Evolutionary conservation across 2,329 filamentous ascomycete genomes (phyloP).

Genomic region (Didymella pinodella): DNA sequence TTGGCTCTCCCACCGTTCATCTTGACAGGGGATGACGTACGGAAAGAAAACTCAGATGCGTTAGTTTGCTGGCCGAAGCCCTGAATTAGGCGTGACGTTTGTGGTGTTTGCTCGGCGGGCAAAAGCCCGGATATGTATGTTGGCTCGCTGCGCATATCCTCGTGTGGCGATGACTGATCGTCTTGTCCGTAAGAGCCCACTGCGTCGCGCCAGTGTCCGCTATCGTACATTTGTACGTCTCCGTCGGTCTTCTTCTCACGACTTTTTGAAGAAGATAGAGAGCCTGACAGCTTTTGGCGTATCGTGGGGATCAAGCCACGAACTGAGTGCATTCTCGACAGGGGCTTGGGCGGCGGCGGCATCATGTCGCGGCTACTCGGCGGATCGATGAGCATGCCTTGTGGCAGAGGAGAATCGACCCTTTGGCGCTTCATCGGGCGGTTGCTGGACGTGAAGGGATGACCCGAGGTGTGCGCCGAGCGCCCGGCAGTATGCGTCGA

Average conservation of each 20-base stretch:
- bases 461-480: slow-evolving; percentile 28
- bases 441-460: slow-evolving; percentile 24
- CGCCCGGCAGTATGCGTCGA: slow-evolving; percentile 39
- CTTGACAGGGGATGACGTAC: slow-evolving; percentile 30
- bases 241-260: not conserved
- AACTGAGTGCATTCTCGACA: slow-evolving; percentile 40
- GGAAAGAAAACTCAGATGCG: slow-evolving; percentile 30
- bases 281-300: slow-evolving; percentile 34
- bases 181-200: not conserved
- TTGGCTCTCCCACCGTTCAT: not conserved
- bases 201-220: slow-evolving; percentile 20
- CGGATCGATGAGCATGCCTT: slow-evolving; percentile 24
- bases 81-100: slow-evolving; percentile 11
- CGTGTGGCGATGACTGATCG: slow-evolving; percentile 1
- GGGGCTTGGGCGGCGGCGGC: slow-evolving; percentile 48
- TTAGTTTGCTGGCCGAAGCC: slow-evolving; percentile 18
- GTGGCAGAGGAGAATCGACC: slow-evolving; percentile 39
- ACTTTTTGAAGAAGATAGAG: slow-evolving; percentile 12
- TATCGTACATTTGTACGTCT: slow-evolving; percentile 21
- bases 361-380: slow-evolving; percentile 46
- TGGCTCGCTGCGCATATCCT: slow-evolving; percentile 15
- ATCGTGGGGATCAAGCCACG: slow-evolving; percentile 36
- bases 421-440: slow-evolving; percentile 46
- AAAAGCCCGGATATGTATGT: slow-evolving; percentile 40
- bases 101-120: slow-evolving; percentile 24